Conservation (phyloP, 1,284 basidiomycete species). For the Rhodotorula sp. region DNA sequence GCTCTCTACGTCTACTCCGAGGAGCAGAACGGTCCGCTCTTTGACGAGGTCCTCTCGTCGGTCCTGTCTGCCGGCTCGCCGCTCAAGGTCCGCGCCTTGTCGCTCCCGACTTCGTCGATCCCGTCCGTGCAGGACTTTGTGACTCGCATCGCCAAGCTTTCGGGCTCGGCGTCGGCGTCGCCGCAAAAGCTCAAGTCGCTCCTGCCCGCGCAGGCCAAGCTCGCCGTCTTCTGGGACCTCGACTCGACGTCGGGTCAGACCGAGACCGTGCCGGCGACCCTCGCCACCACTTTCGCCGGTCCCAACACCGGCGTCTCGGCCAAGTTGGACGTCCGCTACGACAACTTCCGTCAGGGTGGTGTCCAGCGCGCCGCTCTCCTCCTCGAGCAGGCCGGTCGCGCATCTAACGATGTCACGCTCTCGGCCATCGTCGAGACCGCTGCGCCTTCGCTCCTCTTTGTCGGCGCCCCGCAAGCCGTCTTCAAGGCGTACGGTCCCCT, state of each 20-base stretch:
- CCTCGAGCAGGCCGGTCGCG: constrained; percentile 36
- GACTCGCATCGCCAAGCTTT: constrained; percentile 51
- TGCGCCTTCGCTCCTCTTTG: constrained; percentile 42
- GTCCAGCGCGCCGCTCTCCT: constrained; percentile 44
- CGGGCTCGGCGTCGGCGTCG: constrained; percentile 18
- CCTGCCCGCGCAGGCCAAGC: constrained; percentile 44
- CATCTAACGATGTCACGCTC: constrained; percentile 28
- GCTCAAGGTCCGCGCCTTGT: constrained; percentile 60
- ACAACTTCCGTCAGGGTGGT: constrained; percentile 45
- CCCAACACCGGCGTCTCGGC: constrained; percentile 38
- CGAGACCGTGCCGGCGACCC: constrained; percentile 35
- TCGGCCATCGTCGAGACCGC: constrained; percentile 40
- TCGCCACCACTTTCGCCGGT: constrained; percentile 41
- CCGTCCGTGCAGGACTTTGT: constrained; percentile 58
- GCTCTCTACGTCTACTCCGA: constrained; percentile 65
- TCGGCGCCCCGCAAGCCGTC: constrained; percentile 40
- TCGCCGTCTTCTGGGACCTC: constrained; percentile 51
- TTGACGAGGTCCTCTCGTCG: constrained; percentile 67
- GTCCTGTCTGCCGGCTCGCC: constrained; percentile 54
- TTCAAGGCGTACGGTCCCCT: constrained; percentile 44
- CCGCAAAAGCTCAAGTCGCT: constrained; percentile 36
- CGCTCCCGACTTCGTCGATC: constrained; percentile 60
- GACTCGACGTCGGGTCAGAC: constrained; percentile 38
- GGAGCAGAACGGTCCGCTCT: constrained; percentile 63
- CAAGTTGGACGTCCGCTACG: constrained; percentile 40